These are phyloP conservation scores for Fraxinus sp. DNA, from an alignment of 305 asterid genomes.

Conservation along the genomic window DNA sequence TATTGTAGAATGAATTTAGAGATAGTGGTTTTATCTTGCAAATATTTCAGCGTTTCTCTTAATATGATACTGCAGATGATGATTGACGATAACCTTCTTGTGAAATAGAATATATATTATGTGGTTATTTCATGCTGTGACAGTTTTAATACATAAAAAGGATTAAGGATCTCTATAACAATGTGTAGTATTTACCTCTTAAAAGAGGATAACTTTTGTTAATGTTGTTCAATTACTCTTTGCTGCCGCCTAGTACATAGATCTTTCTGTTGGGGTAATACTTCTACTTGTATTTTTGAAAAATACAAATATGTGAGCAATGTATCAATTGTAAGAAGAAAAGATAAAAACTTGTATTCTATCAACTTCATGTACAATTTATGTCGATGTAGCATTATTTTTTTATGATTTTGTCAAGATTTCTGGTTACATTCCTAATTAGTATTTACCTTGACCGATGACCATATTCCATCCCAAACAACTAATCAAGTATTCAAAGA, in stretches of 20 bases:
- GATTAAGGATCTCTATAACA: not conserved
- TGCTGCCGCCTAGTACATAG: not conserved
- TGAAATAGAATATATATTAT: not conserved
- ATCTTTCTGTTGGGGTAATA: not conserved
- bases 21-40: not conserved
- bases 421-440: not conserved
- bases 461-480: not conserved
- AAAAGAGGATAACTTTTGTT: not conserved
- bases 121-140: not conserved
- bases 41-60: not conserved
- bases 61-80: not conserved
- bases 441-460: not conserved
- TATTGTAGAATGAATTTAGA: not conserved
- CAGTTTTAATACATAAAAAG: not conserved
- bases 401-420: not conserved
- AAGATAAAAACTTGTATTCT: not conserved
- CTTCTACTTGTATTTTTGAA: not conserved
- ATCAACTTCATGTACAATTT: not conserved
- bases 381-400: not conserved
- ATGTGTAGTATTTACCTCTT: not conserved
- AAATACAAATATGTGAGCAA: not conserved
- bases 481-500: not conserved
- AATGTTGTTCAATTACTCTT: not conserved
- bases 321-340: not conserved
- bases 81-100: not conserved